Evolutionary conservation across 805 yeast genomes (phyloP), one percentile per base, ranked within the genome.

Genomic region (Wickerhamomyces canadensis): DNA sequence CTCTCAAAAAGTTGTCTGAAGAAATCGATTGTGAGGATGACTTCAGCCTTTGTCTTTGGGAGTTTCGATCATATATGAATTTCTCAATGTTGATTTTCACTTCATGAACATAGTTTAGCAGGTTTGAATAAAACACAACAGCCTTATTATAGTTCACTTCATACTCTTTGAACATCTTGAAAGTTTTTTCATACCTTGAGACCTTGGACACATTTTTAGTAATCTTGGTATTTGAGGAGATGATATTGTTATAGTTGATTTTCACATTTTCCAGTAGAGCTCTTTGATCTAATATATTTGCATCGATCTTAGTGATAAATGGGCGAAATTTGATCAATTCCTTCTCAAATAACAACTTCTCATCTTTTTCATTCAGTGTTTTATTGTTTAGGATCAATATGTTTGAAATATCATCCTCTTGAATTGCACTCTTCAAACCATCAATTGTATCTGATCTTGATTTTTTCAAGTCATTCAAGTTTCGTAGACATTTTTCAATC

Each of bases 391-490:
- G 64, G 8, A 91, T 73, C 23, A 91, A 66, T 11, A 80, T 65
- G 36, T 81, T 79, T 0, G 95, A 81, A 34, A 88, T 86, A 54
- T 91, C 97, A 60, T 91, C 98, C 12, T 71, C 68, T 50, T 80
- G 93, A 24, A 84, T 78, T 33, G 74, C 73, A 6, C 66, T 70
- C 52, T 87, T 87, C 51, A 91, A 67, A 34, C 79, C 85, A 2
- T 68, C 68, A 25, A 84, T 64, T 2, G 81, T 68, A 27, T 76
- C 67, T 6, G 64, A 57, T 32, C 94, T 76, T 55, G 84, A 93
- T 23, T 72, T 64, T 48, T 78, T 78, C 40, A 87, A 55, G 31
- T 74, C 67, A 40, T 74, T 74, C 51, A 91, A 67, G 38, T 79
- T 80, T 33, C 74, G 75, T 31, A 82, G 62, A 14, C 70, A 57